Percentiles rank a stretch among this genome's conserved stretches.
These are phyloP conservation scores for Mycena albidolilacea DNA, from an alignment of 768 basidiomycete genomes.

Conservation along the genomic window DNA sequence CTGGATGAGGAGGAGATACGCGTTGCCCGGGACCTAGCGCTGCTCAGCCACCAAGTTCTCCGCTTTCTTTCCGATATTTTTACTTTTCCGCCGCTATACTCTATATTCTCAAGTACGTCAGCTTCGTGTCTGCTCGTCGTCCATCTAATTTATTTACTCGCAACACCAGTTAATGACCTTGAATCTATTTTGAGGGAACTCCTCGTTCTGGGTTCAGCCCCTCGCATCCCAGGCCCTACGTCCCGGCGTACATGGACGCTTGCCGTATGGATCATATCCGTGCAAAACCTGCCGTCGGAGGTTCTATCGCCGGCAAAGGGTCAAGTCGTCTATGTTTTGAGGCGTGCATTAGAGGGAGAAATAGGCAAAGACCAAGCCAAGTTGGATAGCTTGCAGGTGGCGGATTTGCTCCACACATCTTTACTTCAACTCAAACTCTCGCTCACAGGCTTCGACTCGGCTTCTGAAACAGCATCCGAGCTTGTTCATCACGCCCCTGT, in stretches of 20 bases:
- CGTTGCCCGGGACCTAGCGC: conserved; percentile 56
- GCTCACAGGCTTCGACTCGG: conserved; percentile 51
- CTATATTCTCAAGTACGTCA: conserved; percentile 65
- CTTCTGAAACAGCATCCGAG: conserved; percentile 58
- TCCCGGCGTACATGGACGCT: conserved; percentile 62
- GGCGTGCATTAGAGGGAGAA: conserved; percentile 51
- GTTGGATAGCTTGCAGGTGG: conserved; percentile 50
- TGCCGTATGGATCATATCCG: conserved; percentile 65
- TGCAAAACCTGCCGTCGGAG: conserved; percentile 61
- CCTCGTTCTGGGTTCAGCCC: conserved; percentile 57
- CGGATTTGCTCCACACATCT: background rate
- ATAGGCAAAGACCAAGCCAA: conserved; percentile 33
- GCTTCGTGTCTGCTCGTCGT: conserved; percentile 10
- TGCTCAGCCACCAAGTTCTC: conserved; percentile 69
- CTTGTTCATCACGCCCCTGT: conserved; percentile 65
- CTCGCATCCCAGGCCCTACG: conserved; percentile 54
- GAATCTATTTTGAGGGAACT: conserved; percentile 60
- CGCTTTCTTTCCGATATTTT: conserved; percentile 67
- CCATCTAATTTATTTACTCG: conserved; percentile 25
- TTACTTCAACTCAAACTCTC: conserved; percentile 9
- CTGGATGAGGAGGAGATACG: conserved; percentile 56
- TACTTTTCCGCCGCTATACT: conserved; percentile 59
- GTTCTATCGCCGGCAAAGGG: conserved; percentile 51
- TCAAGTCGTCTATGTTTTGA: conserved; percentile 54
- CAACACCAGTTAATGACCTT: conserved; percentile 59